Conservation (phyloP, 169 alveolate species). For the Plasmodium malariae region DNA sequence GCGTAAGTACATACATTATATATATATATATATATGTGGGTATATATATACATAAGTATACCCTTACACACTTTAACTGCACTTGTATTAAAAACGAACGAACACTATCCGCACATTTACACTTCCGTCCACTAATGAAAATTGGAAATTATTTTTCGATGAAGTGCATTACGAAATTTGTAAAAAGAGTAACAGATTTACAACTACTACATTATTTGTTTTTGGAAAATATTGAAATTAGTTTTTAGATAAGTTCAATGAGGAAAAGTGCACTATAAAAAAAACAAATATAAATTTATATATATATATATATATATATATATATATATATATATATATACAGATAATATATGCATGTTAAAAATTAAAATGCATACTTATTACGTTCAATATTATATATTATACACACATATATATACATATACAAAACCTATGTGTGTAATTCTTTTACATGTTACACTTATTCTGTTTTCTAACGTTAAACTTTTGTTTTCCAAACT, state of each 20-base stretch:
- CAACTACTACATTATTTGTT: not conserved
- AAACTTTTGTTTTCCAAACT: slow-evolving; percentile 6
- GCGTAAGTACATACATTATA: not conserved
- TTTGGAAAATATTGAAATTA: not conserved
- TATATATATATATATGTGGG: not conserved
- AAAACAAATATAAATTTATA: too few species aligned
- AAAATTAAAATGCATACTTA: slow-evolving; percentile 16
- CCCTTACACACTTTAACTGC: not conserved
- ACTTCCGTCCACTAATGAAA: too few species aligned
- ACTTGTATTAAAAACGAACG: too few species aligned
- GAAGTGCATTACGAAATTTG: slow-evolving; percentile 3
- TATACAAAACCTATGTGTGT: not conserved
- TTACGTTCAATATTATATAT: too few species aligned
- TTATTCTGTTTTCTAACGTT: slow-evolving; percentile 25
- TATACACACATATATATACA: not conserved
- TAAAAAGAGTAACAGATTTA: too few species aligned
- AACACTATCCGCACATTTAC: too few species aligned
- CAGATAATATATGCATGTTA: not conserved
- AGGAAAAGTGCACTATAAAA: slow-evolving; percentile 35
- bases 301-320: too few species aligned
- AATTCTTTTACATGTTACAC: not conserved
- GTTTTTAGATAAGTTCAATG: slow-evolving; percentile 13
- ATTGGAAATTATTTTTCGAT: not conserved
- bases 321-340: too few species aligned
- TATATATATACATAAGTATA: not conserved